Evolutionary conservation across 2,329 filamentous ascomycete species (phyloP).

Genomic region (Trichoderma koningiopsis): DNA sequence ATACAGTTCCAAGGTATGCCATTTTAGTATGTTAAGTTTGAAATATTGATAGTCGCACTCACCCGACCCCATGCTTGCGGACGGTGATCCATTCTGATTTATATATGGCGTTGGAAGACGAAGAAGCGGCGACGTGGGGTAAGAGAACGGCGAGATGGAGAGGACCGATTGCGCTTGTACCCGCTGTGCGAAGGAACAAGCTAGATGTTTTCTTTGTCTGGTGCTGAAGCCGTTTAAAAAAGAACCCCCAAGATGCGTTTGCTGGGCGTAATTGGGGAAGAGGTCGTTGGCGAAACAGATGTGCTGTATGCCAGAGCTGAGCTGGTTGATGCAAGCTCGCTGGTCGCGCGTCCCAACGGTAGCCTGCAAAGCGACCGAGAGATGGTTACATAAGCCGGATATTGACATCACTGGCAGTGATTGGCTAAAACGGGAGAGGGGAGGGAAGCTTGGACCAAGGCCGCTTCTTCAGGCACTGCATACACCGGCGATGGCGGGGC

Average conservation of each 20-base stretch:
- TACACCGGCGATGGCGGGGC: not conserved
- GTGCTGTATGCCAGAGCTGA: not conserved
- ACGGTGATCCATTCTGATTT: constrained; percentile 65
- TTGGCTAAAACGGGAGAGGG: constrained; percentile 33
- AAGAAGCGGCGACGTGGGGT: constrained; percentile 23
- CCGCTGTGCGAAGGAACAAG: not conserved
- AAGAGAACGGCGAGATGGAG: constrained; percentile 1
- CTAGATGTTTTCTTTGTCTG: not conserved
- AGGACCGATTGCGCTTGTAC: constrained; percentile 5
- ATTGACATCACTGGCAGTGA: constrained; percentile 30
- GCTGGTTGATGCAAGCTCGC: constrained; percentile 27
- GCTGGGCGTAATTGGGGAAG: not conserved
- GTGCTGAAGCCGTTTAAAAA: not conserved
- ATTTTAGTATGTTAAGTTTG: not conserved
- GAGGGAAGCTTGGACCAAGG: constrained; percentile 18
- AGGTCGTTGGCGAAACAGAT: not conserved
- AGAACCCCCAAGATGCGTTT: not conserved
- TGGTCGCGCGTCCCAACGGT: constrained; percentile 42
- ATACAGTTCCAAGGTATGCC: not conserved
- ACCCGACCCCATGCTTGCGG: constrained; percentile 74
- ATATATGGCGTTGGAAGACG: constrained; percentile 13
- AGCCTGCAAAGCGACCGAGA: constrained; percentile 36
- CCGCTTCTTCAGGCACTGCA: not conserved
- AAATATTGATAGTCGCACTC: constrained; percentile 40
- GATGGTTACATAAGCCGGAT: constrained; percentile 36